These are phyloP conservation scores for Coprinellus micaceus DNA, from an alignment of 768 basidiomycete species.

Conservation along the genomic window DNA sequence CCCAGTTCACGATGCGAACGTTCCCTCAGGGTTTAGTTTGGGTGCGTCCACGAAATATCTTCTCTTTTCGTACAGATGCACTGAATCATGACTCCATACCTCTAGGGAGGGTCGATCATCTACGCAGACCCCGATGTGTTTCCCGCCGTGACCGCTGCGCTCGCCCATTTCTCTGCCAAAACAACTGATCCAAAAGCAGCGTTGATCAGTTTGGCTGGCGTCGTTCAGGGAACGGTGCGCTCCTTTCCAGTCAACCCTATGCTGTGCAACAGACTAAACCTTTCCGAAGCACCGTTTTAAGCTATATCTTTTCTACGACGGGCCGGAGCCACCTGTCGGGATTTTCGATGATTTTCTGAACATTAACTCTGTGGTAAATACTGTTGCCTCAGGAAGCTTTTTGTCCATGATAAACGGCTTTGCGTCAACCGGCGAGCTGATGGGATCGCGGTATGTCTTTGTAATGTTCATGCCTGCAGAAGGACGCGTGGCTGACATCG, in stretches of 20 bases:
- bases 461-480: no score
- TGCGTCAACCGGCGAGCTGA: conserved; percentile 34
- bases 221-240: conserved; percentile 31
- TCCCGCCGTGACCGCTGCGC: conserved; percentile 30
- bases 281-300: conserved; percentile 12
- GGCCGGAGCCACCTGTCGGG: conserved; percentile 42
- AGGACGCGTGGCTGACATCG: background rate
- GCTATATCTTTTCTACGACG: conserved; percentile 56
- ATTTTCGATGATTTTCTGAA: conserved; percentile 51
- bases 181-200: conserved; percentile 51
- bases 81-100: background rate
- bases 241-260: background rate
- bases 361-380: conserved; percentile 34
- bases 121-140: conserved; percentile 20
- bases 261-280: background rate
- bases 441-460: conserved; percentile 19
- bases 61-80: background rate
- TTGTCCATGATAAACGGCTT: conserved; percentile 35
- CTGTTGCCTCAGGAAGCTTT: conserved; percentile 39
- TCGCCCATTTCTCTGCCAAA: conserved; percentile 35
- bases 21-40: conserved; percentile 56
- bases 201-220: conserved; percentile 45
- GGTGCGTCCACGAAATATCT: conserved; percentile 35
- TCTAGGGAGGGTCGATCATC: conserved; percentile 49
- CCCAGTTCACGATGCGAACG: conserved; percentile 50